These are phyloP conservation scores for Ophiocordyceps unilateralis DNA, from an alignment of 2,329 filamentous ascomycete species.

Conservation along the genomic window DNA sequence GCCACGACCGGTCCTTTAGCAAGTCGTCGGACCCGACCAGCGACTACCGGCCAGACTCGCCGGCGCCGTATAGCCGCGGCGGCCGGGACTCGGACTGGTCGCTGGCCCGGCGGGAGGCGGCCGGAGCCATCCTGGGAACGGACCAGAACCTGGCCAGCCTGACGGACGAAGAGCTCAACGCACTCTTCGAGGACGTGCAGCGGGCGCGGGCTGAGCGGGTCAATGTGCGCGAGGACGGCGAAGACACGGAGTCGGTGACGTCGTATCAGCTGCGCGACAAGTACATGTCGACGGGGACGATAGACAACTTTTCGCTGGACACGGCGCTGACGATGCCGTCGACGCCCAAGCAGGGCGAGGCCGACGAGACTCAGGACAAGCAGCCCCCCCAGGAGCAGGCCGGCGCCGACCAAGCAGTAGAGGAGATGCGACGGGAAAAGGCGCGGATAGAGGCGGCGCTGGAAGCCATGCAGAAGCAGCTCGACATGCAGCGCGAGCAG, in stretches of 20 bases:
- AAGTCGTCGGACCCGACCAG: constrained; percentile 69
- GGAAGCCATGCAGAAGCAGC: constrained; percentile 67
- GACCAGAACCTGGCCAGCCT: constrained; percentile 84
- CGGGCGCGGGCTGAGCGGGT: constrained; percentile 65
- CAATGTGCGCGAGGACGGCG: constrained; percentile 57
- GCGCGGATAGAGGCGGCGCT: constrained; percentile 70
- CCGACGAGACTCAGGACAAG: constrained; percentile 63
- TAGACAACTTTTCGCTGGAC: constrained; percentile 93
- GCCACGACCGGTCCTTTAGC: constrained; percentile 69
- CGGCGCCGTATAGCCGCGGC: constrained; percentile 48
- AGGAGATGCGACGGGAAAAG: constrained; percentile 73
- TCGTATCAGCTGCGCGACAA: constrained; percentile 86
- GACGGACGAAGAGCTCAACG: constrained; percentile 86
- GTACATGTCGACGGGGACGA: constrained; percentile 83
- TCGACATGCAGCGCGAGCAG: constrained; percentile 66
- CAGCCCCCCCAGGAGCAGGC: constrained; percentile 58
- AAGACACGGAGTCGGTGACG: constrained; percentile 76
- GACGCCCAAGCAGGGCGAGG: constrained; percentile 64
- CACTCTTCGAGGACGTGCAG: constrained; percentile 86
- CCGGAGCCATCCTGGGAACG: constrained; percentile 70
- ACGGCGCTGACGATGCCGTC: constrained; percentile 89
- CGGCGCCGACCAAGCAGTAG: constrained; percentile 69
- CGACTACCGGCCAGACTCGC: constrained; percentile 50
- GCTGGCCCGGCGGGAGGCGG: constrained; percentile 83
- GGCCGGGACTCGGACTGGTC: constrained; percentile 88